A percentile compares a stretch with the other conserved stretches of the same genome.
These are phyloP conservation scores for Pascua sp. DNA, from an alignment of 1,284 basidiomycete genomes.

Conservation along the genomic window DNA sequence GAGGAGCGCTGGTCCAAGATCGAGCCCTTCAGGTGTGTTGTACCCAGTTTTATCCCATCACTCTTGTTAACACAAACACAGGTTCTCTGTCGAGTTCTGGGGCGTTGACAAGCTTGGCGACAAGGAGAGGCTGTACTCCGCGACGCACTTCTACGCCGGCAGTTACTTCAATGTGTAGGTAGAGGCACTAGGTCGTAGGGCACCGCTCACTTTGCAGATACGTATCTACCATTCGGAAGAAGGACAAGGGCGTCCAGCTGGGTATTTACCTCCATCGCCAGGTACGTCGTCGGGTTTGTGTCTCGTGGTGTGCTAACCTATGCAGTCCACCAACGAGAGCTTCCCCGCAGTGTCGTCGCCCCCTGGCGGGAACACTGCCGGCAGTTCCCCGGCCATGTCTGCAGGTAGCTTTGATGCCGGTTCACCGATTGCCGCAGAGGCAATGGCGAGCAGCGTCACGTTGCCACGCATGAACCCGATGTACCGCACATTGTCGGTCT, in stretches of 20 bases:
- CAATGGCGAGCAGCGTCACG: no score
- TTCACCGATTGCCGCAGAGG: no score
- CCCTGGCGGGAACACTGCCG: background rate
- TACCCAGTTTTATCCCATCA: constrained; percentile 37
- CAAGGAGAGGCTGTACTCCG: constrained; percentile 62
- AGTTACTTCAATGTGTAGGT: constrained; percentile 36
- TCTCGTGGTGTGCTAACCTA: background rate
- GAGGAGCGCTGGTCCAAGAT: constrained; percentile 44
- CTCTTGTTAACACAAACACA: constrained; percentile 11
- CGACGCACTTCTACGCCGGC: constrained; percentile 53
- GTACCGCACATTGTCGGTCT: constrained; percentile 17
- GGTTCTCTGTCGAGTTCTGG: constrained; percentile 83
- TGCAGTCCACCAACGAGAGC: constrained; percentile 55
- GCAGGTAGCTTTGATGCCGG: no score
- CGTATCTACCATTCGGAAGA: constrained; percentile 75
- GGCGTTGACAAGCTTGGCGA: constrained; percentile 76
- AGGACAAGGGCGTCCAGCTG: constrained; percentile 65
- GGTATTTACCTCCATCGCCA: constrained; percentile 89
- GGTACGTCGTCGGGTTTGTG: constrained; percentile 8
- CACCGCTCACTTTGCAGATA: constrained; percentile 56
- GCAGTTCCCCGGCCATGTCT: no score
- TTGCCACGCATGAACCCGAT: background rate
- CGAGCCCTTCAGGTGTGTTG: constrained; percentile 63
- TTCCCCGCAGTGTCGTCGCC: constrained; percentile 23
- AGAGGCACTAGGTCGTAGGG: constrained; percentile 59